Conservation (phyloP, 73 alveolate genomes). For the Symbiodinium natans region DNA sequence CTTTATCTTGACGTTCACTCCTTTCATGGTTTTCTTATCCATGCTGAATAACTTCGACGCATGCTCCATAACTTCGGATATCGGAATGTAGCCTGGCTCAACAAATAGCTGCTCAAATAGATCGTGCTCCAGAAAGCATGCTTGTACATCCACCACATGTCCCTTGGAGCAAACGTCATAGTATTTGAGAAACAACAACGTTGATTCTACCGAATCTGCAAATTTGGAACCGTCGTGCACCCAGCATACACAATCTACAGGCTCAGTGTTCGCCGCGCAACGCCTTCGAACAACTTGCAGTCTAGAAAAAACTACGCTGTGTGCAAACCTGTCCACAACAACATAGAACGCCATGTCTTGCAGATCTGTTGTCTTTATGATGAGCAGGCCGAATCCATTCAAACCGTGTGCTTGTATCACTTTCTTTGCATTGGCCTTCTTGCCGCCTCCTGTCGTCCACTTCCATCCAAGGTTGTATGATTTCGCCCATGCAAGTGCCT, state of each 20-base stretch:
- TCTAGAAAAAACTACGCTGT: too few relatives aligned
- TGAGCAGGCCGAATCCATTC: background rate
- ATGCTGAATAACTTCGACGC: too few relatives aligned
- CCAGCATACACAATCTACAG: background rate
- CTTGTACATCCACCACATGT: background rate
- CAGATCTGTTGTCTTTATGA: background rate
- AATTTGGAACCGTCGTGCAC: background rate
- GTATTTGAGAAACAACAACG: background rate
- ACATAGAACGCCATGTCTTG: background rate
- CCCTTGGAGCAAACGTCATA: background rate
- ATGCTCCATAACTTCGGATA: too few relatives aligned
- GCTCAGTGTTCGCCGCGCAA: too few relatives aligned
- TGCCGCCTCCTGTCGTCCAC: background rate
- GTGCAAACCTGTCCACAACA: background rate
- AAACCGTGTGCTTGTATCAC: background rate
- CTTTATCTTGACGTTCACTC: too few relatives aligned
- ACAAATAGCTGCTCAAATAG: too few relatives aligned
- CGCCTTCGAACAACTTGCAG: too few relatives aligned
- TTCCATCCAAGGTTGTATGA: background rate
- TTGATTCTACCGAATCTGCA: background rate
- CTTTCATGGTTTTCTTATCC: too few relatives aligned
- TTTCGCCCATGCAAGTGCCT: conserved; percentile 12
- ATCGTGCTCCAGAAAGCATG: too few relatives aligned
- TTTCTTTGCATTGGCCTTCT: background rate
- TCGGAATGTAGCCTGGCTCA: too few relatives aligned